Conservation (phyloP, 192 early-diverging fungal genomes). For the Phlyctochytrium arcticum region DNA sequence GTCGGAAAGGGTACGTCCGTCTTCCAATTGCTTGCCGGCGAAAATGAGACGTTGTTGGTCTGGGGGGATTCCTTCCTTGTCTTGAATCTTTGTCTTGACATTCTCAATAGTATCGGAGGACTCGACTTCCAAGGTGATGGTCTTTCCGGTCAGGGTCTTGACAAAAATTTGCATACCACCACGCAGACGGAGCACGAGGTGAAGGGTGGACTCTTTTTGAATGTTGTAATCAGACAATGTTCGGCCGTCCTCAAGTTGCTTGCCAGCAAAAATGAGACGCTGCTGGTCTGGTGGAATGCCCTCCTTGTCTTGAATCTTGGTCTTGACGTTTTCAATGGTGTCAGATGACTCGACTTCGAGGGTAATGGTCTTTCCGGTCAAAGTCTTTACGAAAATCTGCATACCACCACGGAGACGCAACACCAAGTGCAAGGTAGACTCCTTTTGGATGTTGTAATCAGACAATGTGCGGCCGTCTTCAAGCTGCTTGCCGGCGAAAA, state of each 20-base stretch:
- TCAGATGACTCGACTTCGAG: slow-evolving; percentile 60
- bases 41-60: slow-evolving; percentile 80
- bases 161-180: slow-evolving; percentile 72
- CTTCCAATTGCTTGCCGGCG: slow-evolving; percentile 76
- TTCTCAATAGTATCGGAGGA: slow-evolving; percentile 74
- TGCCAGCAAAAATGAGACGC: slow-evolving; percentile 75
- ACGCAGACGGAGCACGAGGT: slow-evolving; percentile 60
- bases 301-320: slow-evolving; percentile 45
- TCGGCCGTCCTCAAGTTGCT: slow-evolving; percentile 74
- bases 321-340: slow-evolving; percentile 77
- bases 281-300: slow-evolving; percentile 79
- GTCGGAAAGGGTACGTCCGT: slow-evolving; percentile 57
- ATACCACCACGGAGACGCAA: slow-evolving; percentile 55
- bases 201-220: slow-evolving; percentile 67
- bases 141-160: slow-evolving; percentile 91
- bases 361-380: slow-evolving; percentile 94
- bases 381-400: slow-evolving; percentile 82
- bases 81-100: slow-evolving; percentile 61
- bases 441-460: slow-evolving; percentile 61
- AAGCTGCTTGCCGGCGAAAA: slow-evolving; percentile 77
- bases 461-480: slow-evolving; percentile 65
- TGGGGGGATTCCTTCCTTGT: slow-evolving; percentile 64
- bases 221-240: slow-evolving; percentile 58
- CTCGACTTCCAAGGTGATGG: slow-evolving; percentile 70
- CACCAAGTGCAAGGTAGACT: slow-evolving; percentile 71